These are phyloP conservation scores for Trichophyton verrucosum DNA, from an alignment of 2,329 filamentous ascomycete genomes.

Conservation along the genomic window DNA sequence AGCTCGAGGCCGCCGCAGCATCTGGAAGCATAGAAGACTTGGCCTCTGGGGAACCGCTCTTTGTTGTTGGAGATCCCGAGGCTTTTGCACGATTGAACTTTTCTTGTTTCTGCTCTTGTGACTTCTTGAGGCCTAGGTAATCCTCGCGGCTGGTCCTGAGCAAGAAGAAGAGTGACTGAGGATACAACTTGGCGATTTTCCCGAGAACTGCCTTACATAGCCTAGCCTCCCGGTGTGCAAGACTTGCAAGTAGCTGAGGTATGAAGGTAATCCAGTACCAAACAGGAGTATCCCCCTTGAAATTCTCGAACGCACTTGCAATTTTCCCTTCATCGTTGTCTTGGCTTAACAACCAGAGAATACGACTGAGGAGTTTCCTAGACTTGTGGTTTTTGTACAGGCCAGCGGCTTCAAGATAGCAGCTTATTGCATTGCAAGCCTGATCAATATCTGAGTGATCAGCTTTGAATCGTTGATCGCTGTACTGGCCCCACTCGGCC, in stretches of 20 bases:
- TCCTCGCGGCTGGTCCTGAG: slow-evolving; percentile 88
- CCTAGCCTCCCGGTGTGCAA: slow-evolving; percentile 81
- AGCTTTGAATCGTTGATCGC: slow-evolving; percentile 89
- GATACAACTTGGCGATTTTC: slow-evolving; percentile 91
- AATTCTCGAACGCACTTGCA: slow-evolving; percentile 79
- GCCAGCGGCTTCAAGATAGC: slow-evolving; percentile 88
- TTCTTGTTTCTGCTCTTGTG: slow-evolving; percentile 54
- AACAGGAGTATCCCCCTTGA: slow-evolving; percentile 91
- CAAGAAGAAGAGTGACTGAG: slow-evolving; percentile 91
- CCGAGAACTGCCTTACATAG: slow-evolving; percentile 76
- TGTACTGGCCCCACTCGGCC: slow-evolving; percentile 99
- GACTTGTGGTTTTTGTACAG: slow-evolving; percentile 97
- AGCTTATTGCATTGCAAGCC: slow-evolving; percentile 84
- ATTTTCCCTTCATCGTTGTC: slow-evolving; percentile 79
- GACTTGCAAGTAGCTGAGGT: slow-evolving; percentile 81
- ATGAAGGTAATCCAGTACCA: slow-evolving; percentile 99
- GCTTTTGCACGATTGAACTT: slow-evolving; percentile 53
- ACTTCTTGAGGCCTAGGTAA: slow-evolving; percentile 82
- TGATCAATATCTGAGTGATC: slow-evolving; percentile 69
- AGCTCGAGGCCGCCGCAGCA: slow-evolving; percentile 34
- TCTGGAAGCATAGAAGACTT: slow-evolving; percentile 14
- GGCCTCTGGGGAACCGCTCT: slow-evolving; percentile 18
- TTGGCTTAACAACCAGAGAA: slow-evolving; percentile 88
- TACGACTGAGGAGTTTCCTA: slow-evolving; percentile 79
- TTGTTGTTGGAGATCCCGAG: slow-evolving; percentile 24